These are phyloP conservation scores for Kwoniella mangroviensis DNA, from an alignment of 768 basidiomycete genomes.

Conservation along the genomic window DNA sequence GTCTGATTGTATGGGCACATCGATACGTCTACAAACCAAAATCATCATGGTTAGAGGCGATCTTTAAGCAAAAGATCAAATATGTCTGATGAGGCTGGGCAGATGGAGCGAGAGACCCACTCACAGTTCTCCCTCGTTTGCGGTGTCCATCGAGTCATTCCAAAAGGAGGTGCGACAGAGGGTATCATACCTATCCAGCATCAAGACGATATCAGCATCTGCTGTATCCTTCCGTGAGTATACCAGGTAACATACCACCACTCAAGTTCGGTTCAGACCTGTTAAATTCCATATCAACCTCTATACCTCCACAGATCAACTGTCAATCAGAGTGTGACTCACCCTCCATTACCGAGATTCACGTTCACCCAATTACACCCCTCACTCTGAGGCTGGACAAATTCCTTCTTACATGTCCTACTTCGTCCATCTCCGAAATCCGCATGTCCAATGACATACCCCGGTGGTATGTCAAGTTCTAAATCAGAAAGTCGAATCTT, in stretches of 20 bases:
- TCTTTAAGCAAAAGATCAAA: not conserved
- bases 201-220: not conserved
- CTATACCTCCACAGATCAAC: not conserved
- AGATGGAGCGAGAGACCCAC: not conserved
- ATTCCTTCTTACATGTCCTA: slow-evolving; percentile 19
- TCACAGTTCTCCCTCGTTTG: slow-evolving; percentile 78
- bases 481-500: not conserved
- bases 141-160: slow-evolving; percentile 84
- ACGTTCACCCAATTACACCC: slow-evolving; percentile 40
- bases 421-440: slow-evolving; percentile 45
- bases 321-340: not conserved
- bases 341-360: slow-evolving; percentile 47
- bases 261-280: slow-evolving; percentile 44
- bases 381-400: slow-evolving; percentile 29
- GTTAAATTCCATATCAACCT: not conserved
- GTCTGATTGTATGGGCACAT: slow-evolving; percentile 59
- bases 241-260: slow-evolving; percentile 27
- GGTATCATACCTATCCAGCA: slow-evolving; percentile 67
- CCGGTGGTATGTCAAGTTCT: not conserved
- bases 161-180: slow-evolving; percentile 73
- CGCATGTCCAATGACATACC: slow-evolving; percentile 31
- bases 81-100: not conserved
- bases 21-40: slow-evolving; percentile 28
- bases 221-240: too few species aligned
- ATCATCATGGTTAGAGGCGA: not conserved